These are phyloP conservation scores for Alnus rubra DNA, from an alignment of 306 rosid species.

Conservation along the genomic window DNA sequence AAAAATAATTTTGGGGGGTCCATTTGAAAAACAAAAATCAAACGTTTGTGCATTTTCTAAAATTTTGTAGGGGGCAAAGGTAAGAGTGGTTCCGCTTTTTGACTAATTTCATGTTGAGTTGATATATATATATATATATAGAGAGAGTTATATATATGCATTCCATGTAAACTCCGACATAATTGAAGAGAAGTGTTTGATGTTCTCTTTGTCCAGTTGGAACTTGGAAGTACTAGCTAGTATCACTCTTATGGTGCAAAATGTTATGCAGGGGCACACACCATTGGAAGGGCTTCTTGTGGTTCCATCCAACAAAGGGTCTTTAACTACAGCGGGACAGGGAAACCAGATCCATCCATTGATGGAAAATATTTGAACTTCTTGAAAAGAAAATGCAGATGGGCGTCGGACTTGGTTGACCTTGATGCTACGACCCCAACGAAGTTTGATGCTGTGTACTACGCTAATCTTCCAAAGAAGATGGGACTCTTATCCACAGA, in stretches of 20 bases:
- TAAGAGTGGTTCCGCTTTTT: too few relatives aligned
- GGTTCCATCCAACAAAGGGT: slow-evolving; percentile 63
- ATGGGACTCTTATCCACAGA: slow-evolving; percentile 72
- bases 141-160: too few relatives aligned
- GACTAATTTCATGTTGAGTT: too few relatives aligned
- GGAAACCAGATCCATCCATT: slow-evolving; percentile 59
- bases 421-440: slow-evolving; percentile 73
- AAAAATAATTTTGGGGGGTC: too few relatives aligned
- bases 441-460: slow-evolving; percentile 56
- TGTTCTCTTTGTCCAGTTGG: background rate
- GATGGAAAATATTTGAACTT: slow-evolving; percentile 50
- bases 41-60: too few relatives aligned
- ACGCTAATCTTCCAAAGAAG: slow-evolving; percentile 51
- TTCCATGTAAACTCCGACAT: too few relatives aligned
- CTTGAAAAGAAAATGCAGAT: slow-evolving; percentile 78
- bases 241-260: background rate
- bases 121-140: too few relatives aligned
- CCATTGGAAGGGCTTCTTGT: slow-evolving; percentile 78
- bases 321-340: slow-evolving; percentile 57
- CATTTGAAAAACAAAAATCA: too few relatives aligned
- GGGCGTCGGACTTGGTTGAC: slow-evolving; percentile 81
- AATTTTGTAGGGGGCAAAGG: too few relatives aligned
- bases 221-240: background rate
- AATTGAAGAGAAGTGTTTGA: too few relatives aligned
- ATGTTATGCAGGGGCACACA: slow-evolving; percentile 65